Conservation (phyloP, 306 rosid species). For the Astragalus membranaceus region DNA sequence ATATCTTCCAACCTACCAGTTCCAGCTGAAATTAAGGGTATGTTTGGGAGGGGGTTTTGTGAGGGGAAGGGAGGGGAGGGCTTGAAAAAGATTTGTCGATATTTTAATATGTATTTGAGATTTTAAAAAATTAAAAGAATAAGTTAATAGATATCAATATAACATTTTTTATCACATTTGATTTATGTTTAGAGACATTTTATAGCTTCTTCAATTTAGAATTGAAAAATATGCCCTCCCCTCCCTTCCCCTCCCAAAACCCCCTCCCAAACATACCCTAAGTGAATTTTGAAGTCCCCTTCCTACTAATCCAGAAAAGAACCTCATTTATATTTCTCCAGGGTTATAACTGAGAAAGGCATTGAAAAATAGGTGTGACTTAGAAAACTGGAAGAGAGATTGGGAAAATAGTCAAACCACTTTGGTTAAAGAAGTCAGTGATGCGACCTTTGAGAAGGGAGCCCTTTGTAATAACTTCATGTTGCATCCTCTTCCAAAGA, state of each 20-base stretch:
- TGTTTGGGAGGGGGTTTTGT: no score
- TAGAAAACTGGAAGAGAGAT: neutral
- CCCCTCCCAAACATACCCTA: no score
- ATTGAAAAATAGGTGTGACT: neutral
- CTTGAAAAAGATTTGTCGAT: no score
- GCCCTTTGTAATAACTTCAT: neutral
- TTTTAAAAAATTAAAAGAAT: no score
- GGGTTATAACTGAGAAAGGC: neutral
- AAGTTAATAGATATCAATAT: no score
- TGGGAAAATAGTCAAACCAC: neutral
- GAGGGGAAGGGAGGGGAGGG: no score
- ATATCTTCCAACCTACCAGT: neutral
- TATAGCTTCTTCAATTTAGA: no score
- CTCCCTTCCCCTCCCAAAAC: no score
- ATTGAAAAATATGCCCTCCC: no score
- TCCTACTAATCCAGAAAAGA: neutral
- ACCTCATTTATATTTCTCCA: neutral
- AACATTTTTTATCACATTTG: no score
- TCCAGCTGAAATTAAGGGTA: neutral
- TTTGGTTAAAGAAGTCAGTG: neutral
- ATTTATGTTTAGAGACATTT: no score
- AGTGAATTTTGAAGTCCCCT: neutral
- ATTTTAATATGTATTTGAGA: no score
- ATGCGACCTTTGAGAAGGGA: neutral
- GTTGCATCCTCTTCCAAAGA: neutral